phyloP scores from a whole-genome alignment of 1,139 yeast genomes.

The Zygosaccharomyces pseudobailii region DNA sequence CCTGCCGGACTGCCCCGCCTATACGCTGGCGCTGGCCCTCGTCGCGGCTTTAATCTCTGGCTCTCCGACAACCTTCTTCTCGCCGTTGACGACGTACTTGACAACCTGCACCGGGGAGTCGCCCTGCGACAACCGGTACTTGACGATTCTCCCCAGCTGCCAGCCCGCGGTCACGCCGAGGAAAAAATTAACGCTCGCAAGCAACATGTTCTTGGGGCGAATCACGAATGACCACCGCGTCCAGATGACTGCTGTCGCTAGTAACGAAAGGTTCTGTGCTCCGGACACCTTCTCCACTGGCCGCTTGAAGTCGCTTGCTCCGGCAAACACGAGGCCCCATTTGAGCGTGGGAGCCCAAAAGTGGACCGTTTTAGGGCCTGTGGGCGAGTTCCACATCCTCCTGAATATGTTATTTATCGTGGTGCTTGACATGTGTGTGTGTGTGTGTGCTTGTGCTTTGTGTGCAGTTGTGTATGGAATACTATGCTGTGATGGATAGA shows the following conservation, averaged over 20 bases:
- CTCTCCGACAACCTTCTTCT: slow-evolving; percentile 14
- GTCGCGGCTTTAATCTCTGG: neutral
- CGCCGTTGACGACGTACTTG: slow-evolving; percentile 54
- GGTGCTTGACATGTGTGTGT: slow-evolving; percentile 1
- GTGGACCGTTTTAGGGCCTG: slow-evolving; percentile 94
- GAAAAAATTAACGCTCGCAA: slow-evolving; percentile 93
- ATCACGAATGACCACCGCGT: slow-evolving; percentile 97
- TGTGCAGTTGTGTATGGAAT: neutral
- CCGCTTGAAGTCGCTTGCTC: slow-evolving; percentile 76
- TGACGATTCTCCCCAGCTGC: slow-evolving; percentile 68
- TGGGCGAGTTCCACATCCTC: slow-evolving; percentile 73
- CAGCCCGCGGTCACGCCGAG: slow-evolving; percentile 84
- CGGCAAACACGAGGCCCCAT: slow-evolving; percentile 92
- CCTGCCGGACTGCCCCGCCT: neutral
- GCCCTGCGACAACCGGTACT: slow-evolving; percentile 53
- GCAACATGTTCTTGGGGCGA: slow-evolving; percentile 76
- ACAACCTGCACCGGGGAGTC: slow-evolving; percentile 51
- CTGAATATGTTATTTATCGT: slow-evolving; percentile 43
- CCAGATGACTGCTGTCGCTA: slow-evolving; percentile 95
- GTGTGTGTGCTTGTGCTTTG: neutral
- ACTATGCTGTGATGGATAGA: too few relatives aligned
- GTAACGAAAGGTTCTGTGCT: slow-evolving; percentile 79
- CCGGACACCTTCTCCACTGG: slow-evolving; percentile 92
- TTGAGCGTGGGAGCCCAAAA: slow-evolving; percentile 61
- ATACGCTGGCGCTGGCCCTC: neutral